Evolutionary conservation across 164 flowering plant species (phyloP).

Genomic region (Dillenia turbinata): DNA sequence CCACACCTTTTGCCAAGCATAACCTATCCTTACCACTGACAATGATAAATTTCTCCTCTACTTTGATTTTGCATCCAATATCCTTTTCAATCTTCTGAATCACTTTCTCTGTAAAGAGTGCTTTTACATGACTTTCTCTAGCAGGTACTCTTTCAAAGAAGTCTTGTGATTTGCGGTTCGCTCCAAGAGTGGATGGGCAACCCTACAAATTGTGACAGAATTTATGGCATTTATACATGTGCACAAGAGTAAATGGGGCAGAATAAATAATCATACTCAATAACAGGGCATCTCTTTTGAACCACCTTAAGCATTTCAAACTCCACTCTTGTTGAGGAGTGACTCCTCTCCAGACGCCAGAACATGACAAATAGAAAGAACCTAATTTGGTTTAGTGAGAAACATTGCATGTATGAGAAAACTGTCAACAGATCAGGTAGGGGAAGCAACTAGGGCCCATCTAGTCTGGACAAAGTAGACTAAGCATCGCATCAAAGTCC

Average conservation of each 20-base stretch:
- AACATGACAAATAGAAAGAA: too few species aligned
- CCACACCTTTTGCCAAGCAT: slow-evolving; percentile 82
- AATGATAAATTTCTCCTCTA: slow-evolving; percentile 90
- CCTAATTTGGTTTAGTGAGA: too few species aligned
- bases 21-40: slow-evolving; percentile 92
- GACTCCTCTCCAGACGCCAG: too few species aligned
- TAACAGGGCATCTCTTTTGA: too few species aligned
- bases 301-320: too few species aligned
- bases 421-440: too few species aligned
- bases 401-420: too few species aligned
- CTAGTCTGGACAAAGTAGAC: too few species aligned
- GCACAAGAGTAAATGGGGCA: background rate
- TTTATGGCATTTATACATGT: background rate
- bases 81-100: slow-evolving; percentile 80
- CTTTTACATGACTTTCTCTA: slow-evolving; percentile 76
- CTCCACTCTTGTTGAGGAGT: too few species aligned
- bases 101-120: slow-evolving; percentile 78
- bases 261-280: too few species aligned
- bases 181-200: slow-evolving; percentile 97
- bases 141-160: slow-evolving; percentile 93
- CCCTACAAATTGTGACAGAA: slow-evolving; percentile 43
- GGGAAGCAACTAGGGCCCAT: too few species aligned
- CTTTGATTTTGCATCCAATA: slow-evolving; percentile 84
- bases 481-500: too few species aligned
- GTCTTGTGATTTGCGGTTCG: slow-evolving; percentile 91